These are phyloP conservation scores for Pseudogymnoascus sp. DNA, from an alignment of 2,329 filamentous ascomycete genomes.

Conservation along the genomic window DNA sequence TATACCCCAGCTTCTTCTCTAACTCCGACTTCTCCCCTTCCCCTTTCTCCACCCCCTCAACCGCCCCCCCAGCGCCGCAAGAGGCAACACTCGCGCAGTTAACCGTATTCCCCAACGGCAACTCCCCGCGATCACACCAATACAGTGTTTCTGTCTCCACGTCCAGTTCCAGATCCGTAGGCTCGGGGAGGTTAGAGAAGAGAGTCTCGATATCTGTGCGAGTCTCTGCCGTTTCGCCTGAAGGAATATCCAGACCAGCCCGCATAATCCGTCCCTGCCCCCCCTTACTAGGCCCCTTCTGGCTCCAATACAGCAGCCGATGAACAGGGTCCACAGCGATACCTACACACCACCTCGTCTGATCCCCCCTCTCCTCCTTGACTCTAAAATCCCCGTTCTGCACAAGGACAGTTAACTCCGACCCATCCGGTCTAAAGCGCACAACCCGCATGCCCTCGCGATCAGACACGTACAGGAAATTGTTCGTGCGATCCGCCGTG, in stretches of 20 bases:
- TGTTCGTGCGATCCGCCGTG: slow-evolving; percentile 11
- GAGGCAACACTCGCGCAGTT: slow-evolving; percentile 32
- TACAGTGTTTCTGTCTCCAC: slow-evolving; percentile 38
- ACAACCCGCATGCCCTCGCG: slow-evolving; percentile 36
- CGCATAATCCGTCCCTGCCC: slow-evolving; percentile 43
- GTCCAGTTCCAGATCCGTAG: slow-evolving; percentile 50
- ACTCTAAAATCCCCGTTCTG: slow-evolving; percentile 14
- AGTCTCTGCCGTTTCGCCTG: slow-evolving; percentile 20
- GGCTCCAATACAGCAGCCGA: slow-evolving; percentile 47
- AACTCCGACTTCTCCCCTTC: slow-evolving; percentile 11
- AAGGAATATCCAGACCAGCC: slow-evolving; percentile 34
- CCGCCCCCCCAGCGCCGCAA: neutral
- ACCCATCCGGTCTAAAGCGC: slow-evolving; percentile 34
- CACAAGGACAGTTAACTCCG: slow-evolving; percentile 28
- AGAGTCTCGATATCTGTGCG: slow-evolving; percentile 16
- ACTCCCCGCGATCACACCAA: slow-evolving; percentile 54
- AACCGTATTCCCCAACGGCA: slow-evolving; percentile 45
- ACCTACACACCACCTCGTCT: slow-evolving; percentile 45
- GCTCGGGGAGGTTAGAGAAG: slow-evolving; percentile 42
- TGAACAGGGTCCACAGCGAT: slow-evolving; percentile 37
- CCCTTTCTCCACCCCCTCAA: neutral
- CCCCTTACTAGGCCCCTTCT: slow-evolving; percentile 47
- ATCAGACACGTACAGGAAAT: slow-evolving; percentile 34
- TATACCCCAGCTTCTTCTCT: neutral
- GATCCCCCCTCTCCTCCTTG: neutral